These are phyloP conservation scores for Takakia lepidozioides DNA, from an alignment of 225 moss, liverwort and hornwort genomes.

Conservation along the genomic window DNA sequence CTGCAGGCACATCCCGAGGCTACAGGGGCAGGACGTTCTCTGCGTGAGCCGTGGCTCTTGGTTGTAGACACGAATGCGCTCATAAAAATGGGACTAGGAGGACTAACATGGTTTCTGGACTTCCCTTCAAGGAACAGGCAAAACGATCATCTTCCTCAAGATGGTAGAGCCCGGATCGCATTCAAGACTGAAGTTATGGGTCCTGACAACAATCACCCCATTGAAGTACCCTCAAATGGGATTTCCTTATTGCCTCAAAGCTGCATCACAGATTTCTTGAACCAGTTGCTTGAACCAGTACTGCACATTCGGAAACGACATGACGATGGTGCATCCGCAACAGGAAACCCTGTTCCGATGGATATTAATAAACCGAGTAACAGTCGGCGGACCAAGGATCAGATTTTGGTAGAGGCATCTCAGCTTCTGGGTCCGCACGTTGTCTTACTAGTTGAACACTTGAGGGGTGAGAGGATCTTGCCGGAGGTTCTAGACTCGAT, in stretches of 20 bases:
- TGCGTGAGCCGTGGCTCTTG: background rate
- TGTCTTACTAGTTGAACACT: background rate
- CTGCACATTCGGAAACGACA: background rate
- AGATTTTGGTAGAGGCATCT: background rate
- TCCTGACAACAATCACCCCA: background rate
- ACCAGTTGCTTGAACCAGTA: background rate
- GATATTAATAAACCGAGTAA: too few relatives aligned
- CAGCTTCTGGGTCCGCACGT: background rate
- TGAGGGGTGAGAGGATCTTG: background rate
- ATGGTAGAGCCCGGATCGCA: too few relatives aligned
- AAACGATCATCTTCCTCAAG: too few relatives aligned
- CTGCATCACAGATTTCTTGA: background rate
- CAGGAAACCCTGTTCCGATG: background rate
- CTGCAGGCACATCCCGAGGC: slow-evolving; percentile 2
- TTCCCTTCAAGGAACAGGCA: background rate
- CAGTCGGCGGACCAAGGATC: background rate
- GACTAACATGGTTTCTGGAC: background rate
- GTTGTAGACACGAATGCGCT: background rate
- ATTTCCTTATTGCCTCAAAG: background rate
- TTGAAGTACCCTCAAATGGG: background rate
- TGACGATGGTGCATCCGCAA: background rate
- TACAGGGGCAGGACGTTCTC: background rate
- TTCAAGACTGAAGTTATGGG: background rate
- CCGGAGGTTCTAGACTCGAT: background rate
- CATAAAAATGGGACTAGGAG: background rate